Conservation (phyloP, 2,329 filamentous ascomycete species). For the Phialocephala sp. region DNA sequence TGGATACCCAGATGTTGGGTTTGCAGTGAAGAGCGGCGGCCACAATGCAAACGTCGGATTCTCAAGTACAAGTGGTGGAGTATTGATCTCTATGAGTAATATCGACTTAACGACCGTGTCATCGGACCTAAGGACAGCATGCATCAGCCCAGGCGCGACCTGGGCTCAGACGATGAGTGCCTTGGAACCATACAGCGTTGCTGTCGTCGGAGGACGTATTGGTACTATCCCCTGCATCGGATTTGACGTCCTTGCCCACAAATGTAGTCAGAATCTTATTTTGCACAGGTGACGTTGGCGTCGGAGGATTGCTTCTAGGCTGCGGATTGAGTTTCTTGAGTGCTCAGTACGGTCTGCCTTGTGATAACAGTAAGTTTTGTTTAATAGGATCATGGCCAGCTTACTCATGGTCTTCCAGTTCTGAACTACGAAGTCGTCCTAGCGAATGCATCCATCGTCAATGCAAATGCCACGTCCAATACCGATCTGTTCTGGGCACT, state of each 20-base stretch:
- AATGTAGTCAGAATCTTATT: conserved; percentile 26
- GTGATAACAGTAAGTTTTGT: conserved; percentile 45
- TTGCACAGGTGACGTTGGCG: conserved; percentile 45
- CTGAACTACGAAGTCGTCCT: conserved; percentile 50
- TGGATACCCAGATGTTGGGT: conserved; percentile 41
- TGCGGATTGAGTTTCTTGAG: conserved; percentile 36
- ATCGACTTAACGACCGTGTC: conserved; percentile 42
- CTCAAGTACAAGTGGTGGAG: conserved; percentile 44
- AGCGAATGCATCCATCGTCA: conserved; percentile 31
- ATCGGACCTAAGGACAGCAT: conserved; percentile 35
- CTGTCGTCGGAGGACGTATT: conserved; percentile 52
- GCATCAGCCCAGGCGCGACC: conserved; percentile 40
- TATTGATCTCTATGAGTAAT: conserved; percentile 45
- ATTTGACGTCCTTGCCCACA: conserved; percentile 20
- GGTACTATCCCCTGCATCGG: conserved; percentile 36
- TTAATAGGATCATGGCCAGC: not conserved
- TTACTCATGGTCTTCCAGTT: conserved; percentile 35
- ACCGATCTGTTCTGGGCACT: conserved; percentile 36
- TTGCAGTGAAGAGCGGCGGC: conserved; percentile 51
- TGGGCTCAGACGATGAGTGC: conserved; percentile 31
- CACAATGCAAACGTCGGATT: conserved; percentile 48
- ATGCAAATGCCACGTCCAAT: conserved; percentile 32
- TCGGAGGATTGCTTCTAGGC: conserved; percentile 49
- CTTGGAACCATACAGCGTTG: conserved; percentile 30
- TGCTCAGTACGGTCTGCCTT: conserved; percentile 52